Conservation (phyloP, 169 alveolate genomes). For the Plasmodium fragile region DNA sequence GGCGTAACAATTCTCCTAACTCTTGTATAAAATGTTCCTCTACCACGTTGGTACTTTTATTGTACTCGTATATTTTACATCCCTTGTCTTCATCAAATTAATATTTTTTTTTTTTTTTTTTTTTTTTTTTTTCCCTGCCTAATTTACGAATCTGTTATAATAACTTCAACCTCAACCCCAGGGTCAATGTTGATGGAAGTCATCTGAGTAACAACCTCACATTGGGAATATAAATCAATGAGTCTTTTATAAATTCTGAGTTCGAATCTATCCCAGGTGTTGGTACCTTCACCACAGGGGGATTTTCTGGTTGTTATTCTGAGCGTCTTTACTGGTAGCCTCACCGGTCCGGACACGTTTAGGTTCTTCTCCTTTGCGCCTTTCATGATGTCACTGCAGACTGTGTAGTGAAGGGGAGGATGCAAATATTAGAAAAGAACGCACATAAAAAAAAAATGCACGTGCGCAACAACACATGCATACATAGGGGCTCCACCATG, state of each 20-base stretch:
- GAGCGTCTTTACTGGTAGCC: conserved; percentile 97
- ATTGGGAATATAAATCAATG: conserved; percentile 96
- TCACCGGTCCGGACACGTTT: conserved; percentile 96
- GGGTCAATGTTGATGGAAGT: conserved; percentile 97
- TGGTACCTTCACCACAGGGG: conserved; percentile 99
- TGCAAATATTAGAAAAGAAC: not conserved
- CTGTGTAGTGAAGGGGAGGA: conserved; percentile 75
- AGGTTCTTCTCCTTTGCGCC: conserved; percentile 95
- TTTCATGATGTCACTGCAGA: conserved; percentile 93
- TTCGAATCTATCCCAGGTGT: conserved; percentile 98
- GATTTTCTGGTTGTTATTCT: conserved; percentile 96
- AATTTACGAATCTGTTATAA: conserved; percentile 86
- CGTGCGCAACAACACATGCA: not conserved
- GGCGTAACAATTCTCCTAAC: not conserved
- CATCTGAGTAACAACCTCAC: conserved; percentile 96
- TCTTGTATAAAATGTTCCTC: not conserved
- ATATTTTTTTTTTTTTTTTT: not conserved
- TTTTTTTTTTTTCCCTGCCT: not conserved
- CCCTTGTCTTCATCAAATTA: not conserved
- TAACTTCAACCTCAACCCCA: conserved; percentile 97
- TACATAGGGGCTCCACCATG: not conserved
- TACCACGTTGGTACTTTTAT: not conserved
- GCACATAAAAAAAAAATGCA: not conserved
- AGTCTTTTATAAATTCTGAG: conserved; percentile 98
- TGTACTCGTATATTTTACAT: not conserved